Base-by-base conservation (phyloP, 2,329 filamentous ascomycete species). In the Rutstroemia sp. region DNA sequence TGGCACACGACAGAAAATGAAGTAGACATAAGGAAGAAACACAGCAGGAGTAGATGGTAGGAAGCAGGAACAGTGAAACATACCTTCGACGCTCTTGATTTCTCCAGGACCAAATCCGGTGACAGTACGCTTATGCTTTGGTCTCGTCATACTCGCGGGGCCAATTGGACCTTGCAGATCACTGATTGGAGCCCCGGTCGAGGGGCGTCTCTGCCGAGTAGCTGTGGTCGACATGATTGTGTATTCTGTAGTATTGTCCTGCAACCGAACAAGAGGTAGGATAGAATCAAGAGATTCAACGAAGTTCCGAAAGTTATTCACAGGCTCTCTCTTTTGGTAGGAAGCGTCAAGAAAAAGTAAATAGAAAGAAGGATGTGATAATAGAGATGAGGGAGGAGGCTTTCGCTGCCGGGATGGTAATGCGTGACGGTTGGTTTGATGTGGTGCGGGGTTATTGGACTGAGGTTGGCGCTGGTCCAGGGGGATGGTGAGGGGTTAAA, bases 71-170 rank as follows among this genome's bases (percentile, higher is more conserved):
- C 50, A 39, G 42, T 48, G 46, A 25, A 44, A 66, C 75, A 75
- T 84, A 77, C 91, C 90, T 76, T 97, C 92, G 49, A 97, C 89
- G 67, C 75, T 87, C 78, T 96, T 96, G 77, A 96, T 96, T 70
- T 99, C 94, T 38, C 82, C 78, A 27, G 91, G 81, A 36, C 91
- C 92, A 69, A 97, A 94, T 8, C 94, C 94, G 9, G 94, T 99
- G 63, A 89, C 88, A n/a, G 92, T 97, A 64, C 94, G 84, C 79
- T 90, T 96, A 77, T 99, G 94, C 76, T 97, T 99, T 47, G 94
- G 94, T 59, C 94, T 82, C 25, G 81, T 83, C 74, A 88, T 86
- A 70, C 95, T 92, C 10, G 48, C 49, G 42, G 91, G 90, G n/a
- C 87, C 87, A 57, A 96, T 83, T 17, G 89, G 86, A 62, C 91